phyloP scores from a whole-genome alignment of 495 filamentous ascomycete species.

The Talaromyces wortmannii region DNA sequence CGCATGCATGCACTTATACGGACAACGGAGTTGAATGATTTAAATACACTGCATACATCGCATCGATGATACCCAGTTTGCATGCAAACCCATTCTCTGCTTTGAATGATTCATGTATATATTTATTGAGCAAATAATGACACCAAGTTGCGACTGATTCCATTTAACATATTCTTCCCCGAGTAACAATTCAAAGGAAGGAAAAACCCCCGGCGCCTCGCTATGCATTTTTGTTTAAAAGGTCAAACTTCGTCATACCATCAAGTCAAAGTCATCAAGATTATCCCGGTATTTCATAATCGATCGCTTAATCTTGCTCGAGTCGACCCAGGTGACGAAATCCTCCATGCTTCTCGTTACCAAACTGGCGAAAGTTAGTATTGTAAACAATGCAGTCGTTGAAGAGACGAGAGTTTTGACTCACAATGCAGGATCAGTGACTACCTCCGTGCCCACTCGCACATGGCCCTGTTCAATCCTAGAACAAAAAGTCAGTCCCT shows the following conservation, averaged over 20 bases:
- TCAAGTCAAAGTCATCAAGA: constrained; percentile 91
- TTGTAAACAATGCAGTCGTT: constrained; percentile 23
- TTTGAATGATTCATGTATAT: not conserved
- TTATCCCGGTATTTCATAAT: constrained; percentile 92
- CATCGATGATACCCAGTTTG: not conserved
- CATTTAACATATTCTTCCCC: not conserved
- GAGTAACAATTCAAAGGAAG: too few species aligned
- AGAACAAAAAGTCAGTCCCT: not conserved
- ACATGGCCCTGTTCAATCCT: constrained; percentile 90
- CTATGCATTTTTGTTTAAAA: not conserved
- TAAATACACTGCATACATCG: not conserved
- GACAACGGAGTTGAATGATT: not conserved
- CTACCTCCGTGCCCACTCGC: constrained; percentile 81
- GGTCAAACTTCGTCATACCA: constrained; percentile 20
- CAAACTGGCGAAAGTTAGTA: constrained; percentile 19
- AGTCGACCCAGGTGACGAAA: constrained; percentile 94
- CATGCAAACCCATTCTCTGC: not conserved
- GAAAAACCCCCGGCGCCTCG: constrained; percentile 1
- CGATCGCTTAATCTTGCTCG: constrained; percentile 92
- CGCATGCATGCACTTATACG: not conserved
- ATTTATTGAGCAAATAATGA: not conserved
- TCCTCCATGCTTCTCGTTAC: constrained; percentile 78
- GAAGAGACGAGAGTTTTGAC: constrained; percentile 49
- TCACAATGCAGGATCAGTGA: constrained; percentile 60
- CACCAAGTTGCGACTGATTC: not conserved